Base-by-base conservation (phyloP, 495 filamentous ascomycete species). In the Articulospora tetracladia region DNA sequence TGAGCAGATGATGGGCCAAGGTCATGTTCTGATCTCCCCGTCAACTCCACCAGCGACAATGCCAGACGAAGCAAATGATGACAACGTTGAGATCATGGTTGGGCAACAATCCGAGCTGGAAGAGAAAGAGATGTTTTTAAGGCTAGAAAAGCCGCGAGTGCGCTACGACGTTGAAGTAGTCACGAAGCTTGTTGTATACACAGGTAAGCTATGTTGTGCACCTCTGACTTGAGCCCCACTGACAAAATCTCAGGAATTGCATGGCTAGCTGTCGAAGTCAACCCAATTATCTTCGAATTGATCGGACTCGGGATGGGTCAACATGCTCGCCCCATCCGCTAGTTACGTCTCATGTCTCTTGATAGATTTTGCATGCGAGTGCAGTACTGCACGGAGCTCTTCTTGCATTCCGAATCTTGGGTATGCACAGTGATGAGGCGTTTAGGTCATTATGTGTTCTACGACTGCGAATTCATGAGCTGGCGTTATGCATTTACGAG, bases 131-230 rank as follows among this genome's bases (percentile, higher is more conserved):
- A 84, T 98, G 66, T 97, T 97, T 70, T 86, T 85, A 19, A 84
- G 80, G 69, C 81, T 98, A 54, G 86, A 92, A 57, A 92, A 86
- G 72, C 92, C 94, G 20, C 84, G 94, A 55, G 92, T 97, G 27
- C 80, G 92, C 62, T 98, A 98, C 69, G 94, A 98, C 75, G 93
- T 97, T 10, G 94, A 98, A 70, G 93, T 98, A 22, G 84, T 98
- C 44, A 98, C 94, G 19, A 98, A 97, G 74, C 76, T 98, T 54
- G 88, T 98, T 67, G 92, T 98, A 41, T 98, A 98, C 79, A 80
- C 86, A 59, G 94, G 93, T 96, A 76, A 63, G 83, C 76, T 17
- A 50, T 11, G 6, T 17, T 15, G 52, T 30, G 10, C 30, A 25
- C 17, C 23, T 48, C 27, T 50, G 4, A 32, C 13, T 6, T 32